A percentile compares a stretch with the other conserved stretches of the same genome.
phyloP scores from a whole-genome alignment of 768 basidiomycete genomes.

The Macrolepiota dolichaula region DNA sequence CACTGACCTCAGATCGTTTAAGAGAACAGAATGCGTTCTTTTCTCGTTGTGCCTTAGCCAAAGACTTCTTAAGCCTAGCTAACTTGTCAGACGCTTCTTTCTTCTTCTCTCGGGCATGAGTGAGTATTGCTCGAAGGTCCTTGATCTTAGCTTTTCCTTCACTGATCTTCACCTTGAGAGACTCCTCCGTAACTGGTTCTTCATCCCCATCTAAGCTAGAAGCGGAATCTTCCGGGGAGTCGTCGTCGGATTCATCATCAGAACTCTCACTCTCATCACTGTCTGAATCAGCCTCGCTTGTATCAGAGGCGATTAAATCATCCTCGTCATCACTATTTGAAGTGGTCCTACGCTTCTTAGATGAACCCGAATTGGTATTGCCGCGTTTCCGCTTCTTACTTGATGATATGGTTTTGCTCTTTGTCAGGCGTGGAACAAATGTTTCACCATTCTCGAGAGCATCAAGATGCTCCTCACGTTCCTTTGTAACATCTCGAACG shows the following conservation, averaged over 20 bases:
- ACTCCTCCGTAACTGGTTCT: constrained; percentile 37
- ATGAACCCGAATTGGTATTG: constrained; percentile 32
- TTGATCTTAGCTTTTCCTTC: constrained; percentile 39
- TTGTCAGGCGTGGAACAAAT: constrained; percentile 41
- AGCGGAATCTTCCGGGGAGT: constrained; percentile 22
- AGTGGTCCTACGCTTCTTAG: constrained; percentile 39
- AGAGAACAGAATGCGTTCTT: constrained; percentile 63
- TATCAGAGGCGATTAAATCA: constrained; percentile 28
- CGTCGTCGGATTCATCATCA: constrained; percentile 19
- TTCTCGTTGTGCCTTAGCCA: constrained; percentile 45
- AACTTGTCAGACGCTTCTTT: constrained; percentile 31
- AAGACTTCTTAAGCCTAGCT: constrained; percentile 37
- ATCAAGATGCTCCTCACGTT: constrained; percentile 43
- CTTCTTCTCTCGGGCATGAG: constrained; percentile 31
- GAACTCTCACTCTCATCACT: constrained; percentile 6
- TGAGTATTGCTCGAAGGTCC: constrained; percentile 31
- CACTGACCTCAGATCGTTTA: constrained; percentile 50
- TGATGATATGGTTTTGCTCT: constrained; percentile 18
- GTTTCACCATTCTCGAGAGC: constrained; percentile 42
- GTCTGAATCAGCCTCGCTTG: constrained; percentile 29
- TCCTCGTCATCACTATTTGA: constrained; percentile 27
- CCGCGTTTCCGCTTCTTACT: constrained; percentile 51
- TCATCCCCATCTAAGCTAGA: constrained; percentile 20
- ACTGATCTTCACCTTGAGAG: constrained; percentile 41
- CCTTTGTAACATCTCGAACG: constrained; percentile 30